Conservation (phyloP, 2,329 filamentous ascomycete species). For the Cyphellophora europaea region DNA sequence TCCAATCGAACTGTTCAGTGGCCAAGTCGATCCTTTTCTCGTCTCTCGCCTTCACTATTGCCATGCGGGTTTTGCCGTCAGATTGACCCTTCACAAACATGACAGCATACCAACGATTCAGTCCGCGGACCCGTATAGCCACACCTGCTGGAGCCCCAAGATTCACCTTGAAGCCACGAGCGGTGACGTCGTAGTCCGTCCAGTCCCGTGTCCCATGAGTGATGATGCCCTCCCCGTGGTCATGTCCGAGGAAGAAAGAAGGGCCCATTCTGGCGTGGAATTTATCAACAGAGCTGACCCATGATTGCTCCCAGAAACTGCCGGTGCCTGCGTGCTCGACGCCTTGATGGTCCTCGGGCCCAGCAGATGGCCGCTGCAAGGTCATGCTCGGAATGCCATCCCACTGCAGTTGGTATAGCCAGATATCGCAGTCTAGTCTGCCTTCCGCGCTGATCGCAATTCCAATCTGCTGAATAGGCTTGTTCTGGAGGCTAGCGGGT, state of each 20-base stretch:
- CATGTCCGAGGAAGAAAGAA: slow-evolving; percentile 2
- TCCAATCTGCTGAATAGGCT: slow-evolving; percentile 2
- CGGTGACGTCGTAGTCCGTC: slow-evolving; percentile 1
- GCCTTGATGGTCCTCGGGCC: neutral
- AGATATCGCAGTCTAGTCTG: neutral
- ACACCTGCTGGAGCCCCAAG: slow-evolving; percentile 1
- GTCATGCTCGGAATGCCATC: slow-evolving; percentile 1
- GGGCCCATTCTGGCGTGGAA: slow-evolving; percentile 1
- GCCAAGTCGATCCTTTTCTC: slow-evolving; percentile 3
- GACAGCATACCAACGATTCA: slow-evolving; percentile 1
- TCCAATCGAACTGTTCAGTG: slow-evolving; percentile 1
- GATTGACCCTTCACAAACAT: neutral
- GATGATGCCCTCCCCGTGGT: slow-evolving; percentile 3
- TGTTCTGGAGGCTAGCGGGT: neutral
- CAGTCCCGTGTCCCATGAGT: slow-evolving; percentile 3
- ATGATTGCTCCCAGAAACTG: neutral
- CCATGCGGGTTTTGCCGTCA: neutral
- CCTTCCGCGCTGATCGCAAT: neutral
- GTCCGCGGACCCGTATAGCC: slow-evolving; percentile 1
- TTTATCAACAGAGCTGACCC: neutral
- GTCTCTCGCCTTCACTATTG: slow-evolving; percentile 2
- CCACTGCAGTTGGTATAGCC: neutral
- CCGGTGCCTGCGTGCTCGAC: neutral
- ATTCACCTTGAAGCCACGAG: slow-evolving; percentile 1
- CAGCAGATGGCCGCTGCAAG: slow-evolving; percentile 1